phyloP scores from a whole-genome alignment of 139 green algal species.

The Chlorella ohadii region DNA sequence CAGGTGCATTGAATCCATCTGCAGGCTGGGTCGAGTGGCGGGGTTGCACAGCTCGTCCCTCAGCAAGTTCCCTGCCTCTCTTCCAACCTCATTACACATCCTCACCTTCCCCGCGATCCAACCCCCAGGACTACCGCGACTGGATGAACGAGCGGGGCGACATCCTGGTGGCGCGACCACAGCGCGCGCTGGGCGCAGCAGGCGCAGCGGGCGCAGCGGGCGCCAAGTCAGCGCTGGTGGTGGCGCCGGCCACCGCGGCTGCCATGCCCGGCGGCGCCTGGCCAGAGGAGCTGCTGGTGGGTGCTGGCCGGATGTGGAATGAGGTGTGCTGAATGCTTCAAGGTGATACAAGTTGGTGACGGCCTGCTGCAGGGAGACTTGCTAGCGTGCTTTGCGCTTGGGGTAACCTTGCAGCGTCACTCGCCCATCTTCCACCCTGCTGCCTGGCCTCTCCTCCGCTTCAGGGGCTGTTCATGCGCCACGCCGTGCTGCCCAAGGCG shows the following conservation, averaged over 20 bases:
- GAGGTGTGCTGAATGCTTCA: too few relatives aligned
- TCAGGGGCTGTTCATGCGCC: conserved; percentile 15
- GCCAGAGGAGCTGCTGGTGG: conserved; percentile 9
- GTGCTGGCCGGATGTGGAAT: too few relatives aligned
- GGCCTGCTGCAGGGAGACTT: too few relatives aligned
- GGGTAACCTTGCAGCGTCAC: too few relatives aligned
- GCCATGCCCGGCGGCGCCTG: conserved; percentile 6
- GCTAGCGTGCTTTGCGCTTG: too few relatives aligned
- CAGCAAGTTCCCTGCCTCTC: neutral
- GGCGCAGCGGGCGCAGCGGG: neutral
- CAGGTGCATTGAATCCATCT: too few relatives aligned
- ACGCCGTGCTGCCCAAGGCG: neutral
- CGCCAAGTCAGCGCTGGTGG: neutral
- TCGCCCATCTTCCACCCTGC: too few relatives aligned
- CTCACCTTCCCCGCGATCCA: too few relatives aligned
- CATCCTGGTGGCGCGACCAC: conserved; percentile 19
- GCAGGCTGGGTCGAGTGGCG: too few relatives aligned
- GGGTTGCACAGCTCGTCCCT: too few relatives aligned
- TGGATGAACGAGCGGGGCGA: conserved; percentile 28
- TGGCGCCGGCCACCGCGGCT: neutral
- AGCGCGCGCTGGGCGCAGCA: neutral
- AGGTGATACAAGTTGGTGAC: too few relatives aligned
- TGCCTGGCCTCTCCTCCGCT: too few relatives aligned
- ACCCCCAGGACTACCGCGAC: conserved; percentile 28
- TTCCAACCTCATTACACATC: neutral